A percentile compares a stretch with the other conserved stretches of the same genome.
Evolutionary conservation across 2,329 filamentous ascomycete genomes (phyloP).

Genomic region (Microdochium nivale): DNA sequence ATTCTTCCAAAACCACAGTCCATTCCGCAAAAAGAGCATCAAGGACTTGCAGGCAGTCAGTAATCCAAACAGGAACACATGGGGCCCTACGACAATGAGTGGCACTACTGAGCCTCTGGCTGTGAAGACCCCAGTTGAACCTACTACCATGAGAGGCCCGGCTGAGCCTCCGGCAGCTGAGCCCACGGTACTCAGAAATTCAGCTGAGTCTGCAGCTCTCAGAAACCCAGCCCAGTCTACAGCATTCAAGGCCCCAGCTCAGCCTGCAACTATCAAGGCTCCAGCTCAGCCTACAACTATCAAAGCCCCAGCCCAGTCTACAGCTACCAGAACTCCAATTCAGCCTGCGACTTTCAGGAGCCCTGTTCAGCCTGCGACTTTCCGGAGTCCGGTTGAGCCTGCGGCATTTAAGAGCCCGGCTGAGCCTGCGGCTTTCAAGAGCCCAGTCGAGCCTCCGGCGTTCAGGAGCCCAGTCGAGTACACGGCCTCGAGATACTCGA

Average conservation of each 20-base stretch:
- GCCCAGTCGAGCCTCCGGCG: too few relatives aligned
- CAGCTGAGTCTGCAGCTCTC: too few relatives aligned
- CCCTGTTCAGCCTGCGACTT: constrained; percentile 5
- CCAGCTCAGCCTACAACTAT: constrained; percentile 12
- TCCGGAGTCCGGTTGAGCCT: too few relatives aligned
- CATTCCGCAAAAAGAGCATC: constrained; percentile 87
- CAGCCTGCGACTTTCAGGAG: neutral
- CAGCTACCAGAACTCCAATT: constrained; percentile 3
- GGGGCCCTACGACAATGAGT: constrained; percentile 30
- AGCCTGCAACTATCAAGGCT: neutral
- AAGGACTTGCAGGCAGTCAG: constrained; percentile 47
- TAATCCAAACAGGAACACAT: constrained; percentile 47
- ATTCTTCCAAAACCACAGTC: constrained; percentile 89
- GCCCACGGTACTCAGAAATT: too few relatives aligned
- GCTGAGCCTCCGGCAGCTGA: too few relatives aligned
- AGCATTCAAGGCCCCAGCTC: neutral
- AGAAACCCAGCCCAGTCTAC: too few relatives aligned
- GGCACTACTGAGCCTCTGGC: constrained; percentile 2
- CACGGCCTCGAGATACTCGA: too few relatives aligned
- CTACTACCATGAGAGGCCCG: constrained; percentile 6
- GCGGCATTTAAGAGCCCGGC: too few relatives aligned
- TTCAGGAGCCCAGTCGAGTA: too few relatives aligned
- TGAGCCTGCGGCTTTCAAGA: too few relatives aligned
- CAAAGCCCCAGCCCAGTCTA: neutral
- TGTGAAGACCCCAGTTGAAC: constrained; percentile 1